Percentiles rank a stretch among this genome's conserved stretches.
phyloP scores from a whole-genome alignment of 73 alveolate species.

The Paramecium pentaurelia region DNA sequence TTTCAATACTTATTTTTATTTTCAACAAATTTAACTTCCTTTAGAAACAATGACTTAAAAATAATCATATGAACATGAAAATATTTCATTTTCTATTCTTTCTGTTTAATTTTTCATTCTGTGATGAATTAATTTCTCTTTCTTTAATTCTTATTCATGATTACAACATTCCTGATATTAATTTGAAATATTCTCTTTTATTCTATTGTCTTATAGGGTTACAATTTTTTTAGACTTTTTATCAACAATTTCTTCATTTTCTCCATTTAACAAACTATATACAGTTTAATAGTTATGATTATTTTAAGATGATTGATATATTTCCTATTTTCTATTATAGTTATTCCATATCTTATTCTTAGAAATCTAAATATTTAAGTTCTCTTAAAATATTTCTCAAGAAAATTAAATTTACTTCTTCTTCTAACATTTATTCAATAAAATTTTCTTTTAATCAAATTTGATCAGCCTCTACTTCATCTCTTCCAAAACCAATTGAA shows the following conservation, averaged over 20 bases:
- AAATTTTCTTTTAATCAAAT: conserved; percentile 15
- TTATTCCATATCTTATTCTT: not conserved
- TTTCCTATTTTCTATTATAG: conserved; percentile 6
- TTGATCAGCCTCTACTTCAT: conserved; percentile 17
- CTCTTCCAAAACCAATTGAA: conserved; percentile 29
- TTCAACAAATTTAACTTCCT: too few relatives aligned
- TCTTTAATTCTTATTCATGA: conserved; percentile 9
- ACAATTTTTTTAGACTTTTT: not conserved
- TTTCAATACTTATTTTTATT: too few relatives aligned
- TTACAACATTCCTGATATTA: not conserved
- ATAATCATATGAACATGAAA: too few relatives aligned
- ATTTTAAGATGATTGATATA: conserved; percentile 15
- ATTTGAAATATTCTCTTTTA: not conserved
- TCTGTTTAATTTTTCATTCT: too few relatives aligned
- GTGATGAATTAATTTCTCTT: too few relatives aligned
- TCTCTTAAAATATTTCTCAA: conserved; percentile 32
- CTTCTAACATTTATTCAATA: conserved; percentile 9
- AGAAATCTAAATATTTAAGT: not conserved
- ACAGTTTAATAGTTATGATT: not conserved
- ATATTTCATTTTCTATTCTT: too few relatives aligned
- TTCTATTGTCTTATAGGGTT: not conserved
- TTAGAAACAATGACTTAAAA: too few relatives aligned
- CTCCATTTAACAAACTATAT: conserved; percentile 5
- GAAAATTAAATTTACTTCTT: not conserved
- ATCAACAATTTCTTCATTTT: conserved; percentile 3